Percentiles rank a stretch among this genome's conserved stretches.
phyloP scores from a whole-genome alignment of 371 early-diverging fungal genomes.

The Mortierella sp. region DNA sequence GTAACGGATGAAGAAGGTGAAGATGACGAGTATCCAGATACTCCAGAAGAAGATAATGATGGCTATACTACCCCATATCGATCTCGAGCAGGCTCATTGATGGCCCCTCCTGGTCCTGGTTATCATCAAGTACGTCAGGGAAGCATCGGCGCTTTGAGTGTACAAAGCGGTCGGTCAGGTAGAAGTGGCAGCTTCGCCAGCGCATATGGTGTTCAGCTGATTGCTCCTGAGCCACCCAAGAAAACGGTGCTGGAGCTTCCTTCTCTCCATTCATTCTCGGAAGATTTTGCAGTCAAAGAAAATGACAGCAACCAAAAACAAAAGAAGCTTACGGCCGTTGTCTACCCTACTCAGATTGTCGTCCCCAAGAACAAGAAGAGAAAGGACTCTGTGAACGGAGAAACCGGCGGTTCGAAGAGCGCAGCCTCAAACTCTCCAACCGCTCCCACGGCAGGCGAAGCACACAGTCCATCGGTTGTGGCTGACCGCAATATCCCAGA shows the following conservation, averaged over 20 bases:
- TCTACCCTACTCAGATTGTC: constrained; percentile 53
- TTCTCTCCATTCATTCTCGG: constrained; percentile 48
- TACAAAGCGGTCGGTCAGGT: constrained; percentile 29
- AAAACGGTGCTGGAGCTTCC: constrained; percentile 41
- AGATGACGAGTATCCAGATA: constrained; percentile 54
- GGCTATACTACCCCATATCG: constrained; percentile 29
- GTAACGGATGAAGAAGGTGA: constrained; percentile 54
- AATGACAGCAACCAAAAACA: constrained; percentile 24
- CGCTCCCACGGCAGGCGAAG: neutral
- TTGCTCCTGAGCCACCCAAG: constrained; percentile 22
- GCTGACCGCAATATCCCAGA: neutral
- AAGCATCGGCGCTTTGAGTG: constrained; percentile 32
- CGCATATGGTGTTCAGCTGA: constrained; percentile 33
- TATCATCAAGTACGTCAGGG: constrained; percentile 43
- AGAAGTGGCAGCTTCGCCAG: constrained; percentile 38
- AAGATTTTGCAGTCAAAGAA: constrained; percentile 31
- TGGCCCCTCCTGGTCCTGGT: constrained; percentile 23
- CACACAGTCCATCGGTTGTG: neutral
- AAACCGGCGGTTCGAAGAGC: constrained; percentile 20
- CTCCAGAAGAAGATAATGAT: constrained; percentile 45
- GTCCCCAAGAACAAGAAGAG: constrained; percentile 48
- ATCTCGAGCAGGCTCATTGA: constrained; percentile 44
- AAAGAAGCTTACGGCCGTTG: constrained; percentile 42
- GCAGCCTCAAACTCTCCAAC: constrained; percentile 22
- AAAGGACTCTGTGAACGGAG: constrained; percentile 14